These are phyloP conservation scores for Myriosclerotinia scirpicola DNA, from an alignment of 2,329 filamentous ascomycete genomes.

Conservation along the genomic window DNA sequence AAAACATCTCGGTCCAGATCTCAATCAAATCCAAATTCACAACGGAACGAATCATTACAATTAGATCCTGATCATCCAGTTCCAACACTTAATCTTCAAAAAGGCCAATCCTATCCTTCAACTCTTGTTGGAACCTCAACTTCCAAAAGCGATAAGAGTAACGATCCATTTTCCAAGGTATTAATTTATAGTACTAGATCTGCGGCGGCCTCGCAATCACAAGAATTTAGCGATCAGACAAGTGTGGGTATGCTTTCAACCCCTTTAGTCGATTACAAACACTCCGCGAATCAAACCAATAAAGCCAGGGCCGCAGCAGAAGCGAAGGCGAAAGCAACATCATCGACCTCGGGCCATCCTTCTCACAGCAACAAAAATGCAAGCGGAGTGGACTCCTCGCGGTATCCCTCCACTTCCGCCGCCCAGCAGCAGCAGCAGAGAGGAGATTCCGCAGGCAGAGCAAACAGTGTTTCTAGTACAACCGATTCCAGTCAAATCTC, in stretches of 20 bases:
- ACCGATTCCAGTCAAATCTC: conserved; percentile 38
- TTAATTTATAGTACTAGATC: background rate
- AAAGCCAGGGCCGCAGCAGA: conserved; percentile 34
- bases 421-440: conserved; percentile 25
- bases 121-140: conserved; percentile 15
- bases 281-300: conserved; percentile 36
- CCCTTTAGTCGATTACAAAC: conserved; percentile 38
- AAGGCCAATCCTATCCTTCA: conserved; percentile 4
- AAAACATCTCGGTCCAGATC: conserved; percentile 24
- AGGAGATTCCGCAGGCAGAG: conserved; percentile 32
- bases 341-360: conserved; percentile 33
- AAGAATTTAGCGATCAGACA: background rate
- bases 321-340: conserved; percentile 30
- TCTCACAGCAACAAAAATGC: conserved; percentile 35
- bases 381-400: conserved; percentile 33
- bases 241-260: conserved; percentile 37
- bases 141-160: conserved; percentile 14
- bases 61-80: conserved; percentile 10
- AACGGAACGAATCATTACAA: conserved; percentile 11
- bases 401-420: conserved; percentile 26
- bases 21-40: conserved; percentile 25
- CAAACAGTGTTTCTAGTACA: conserved; percentile 37
- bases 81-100: conserved; percentile 9
- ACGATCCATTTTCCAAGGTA: conserved; percentile 25
- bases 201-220: background rate